Evolutionary conservation across 495 filamentous ascomycete genomes (phyloP), one percentile per base, ranked within the genome.

Genomic region (Barbatosphaeria neglecta): DNA sequence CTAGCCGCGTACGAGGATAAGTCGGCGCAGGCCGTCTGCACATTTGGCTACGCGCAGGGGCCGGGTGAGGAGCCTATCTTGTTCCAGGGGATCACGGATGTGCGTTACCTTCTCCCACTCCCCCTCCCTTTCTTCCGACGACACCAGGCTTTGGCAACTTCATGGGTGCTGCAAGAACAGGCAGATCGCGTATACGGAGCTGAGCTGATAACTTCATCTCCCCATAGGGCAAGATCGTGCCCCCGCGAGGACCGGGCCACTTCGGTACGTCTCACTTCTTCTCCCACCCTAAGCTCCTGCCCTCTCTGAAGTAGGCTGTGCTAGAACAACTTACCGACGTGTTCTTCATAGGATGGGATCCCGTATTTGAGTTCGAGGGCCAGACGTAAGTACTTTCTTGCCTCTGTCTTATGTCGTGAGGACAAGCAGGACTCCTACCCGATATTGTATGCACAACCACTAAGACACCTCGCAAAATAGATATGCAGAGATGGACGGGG

Each of bases 401-500:
- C 22, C 9, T 46, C 22, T 22, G 39, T 17, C 11, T 41, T 43
- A 10, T 4, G n/a, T 6, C n/a, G n/a, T n/a, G n/a, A n/a, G n/a
- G n/a, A n/a, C n/a, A n/a, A n/a, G n/a, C n/a, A n/a, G n/a, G n/a
- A n/a, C n/a, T n/a, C n/a, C n/a, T n/a, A n/a, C n/a, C n/a, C n/a
- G n/a, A n/a, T n/a, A n/a, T n/a, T n/a, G n/a, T n/a, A n/a, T n/a
- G n/a, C 31, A n/a, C 31, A 15, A 15, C 9, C 28, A 31, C 31
- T 5, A 4, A 11, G 16, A 9, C 18, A 13, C 19, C 33, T 33
- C 33, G 38, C 35, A 15, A 37, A 24, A 7, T 23, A 82, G 76
- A 6, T 82, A 94, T 58, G 93, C 92, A 20, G 92, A 99, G 69
- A 99, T 99, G 92, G 84, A 87, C 41, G 87, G 88, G 64, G 73